Conservation (phyloP, 805 yeast genomes). For the Cyberlindnera lachancei region DNA sequence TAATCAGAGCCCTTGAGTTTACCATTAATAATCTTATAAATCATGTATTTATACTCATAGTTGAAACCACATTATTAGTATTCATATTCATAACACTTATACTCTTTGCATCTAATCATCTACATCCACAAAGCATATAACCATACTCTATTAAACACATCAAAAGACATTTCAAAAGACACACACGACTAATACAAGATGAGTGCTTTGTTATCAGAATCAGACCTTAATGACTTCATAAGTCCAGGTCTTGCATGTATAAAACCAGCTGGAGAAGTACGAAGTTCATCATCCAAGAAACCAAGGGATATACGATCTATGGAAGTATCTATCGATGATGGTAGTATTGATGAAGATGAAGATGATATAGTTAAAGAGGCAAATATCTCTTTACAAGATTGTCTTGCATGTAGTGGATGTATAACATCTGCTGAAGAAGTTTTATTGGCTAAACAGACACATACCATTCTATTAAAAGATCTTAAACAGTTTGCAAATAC, state of each 20-base stretch:
- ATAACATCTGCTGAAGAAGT: conserved; percentile 97
- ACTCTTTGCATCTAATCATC: too few species aligned
- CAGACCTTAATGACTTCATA: conserved; percentile 90
- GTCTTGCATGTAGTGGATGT: conserved; percentile 95
- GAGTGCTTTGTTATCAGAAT: conserved; percentile 86
- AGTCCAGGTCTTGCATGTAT: conserved; percentile 93
- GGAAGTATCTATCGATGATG: conserved; percentile 60
- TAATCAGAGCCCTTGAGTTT: too few species aligned
- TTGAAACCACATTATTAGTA: too few species aligned
- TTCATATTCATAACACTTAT: too few species aligned
- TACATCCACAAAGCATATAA: too few species aligned
- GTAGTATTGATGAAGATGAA: conserved; percentile 29
- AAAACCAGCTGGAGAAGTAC: conserved; percentile 61
- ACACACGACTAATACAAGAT: conserved; percentile 27
- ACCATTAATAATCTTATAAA: too few species aligned
- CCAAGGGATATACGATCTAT: conserved; percentile 43
- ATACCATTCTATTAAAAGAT: conserved; percentile 63
- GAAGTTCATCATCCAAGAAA: conserved; percentile 33
- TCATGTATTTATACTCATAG: too few species aligned
- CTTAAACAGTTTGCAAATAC: conserved; percentile 30
- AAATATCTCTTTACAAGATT: conserved; percentile 83
- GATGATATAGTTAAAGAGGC: conserved; percentile 80
- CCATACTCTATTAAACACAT: too few species aligned
- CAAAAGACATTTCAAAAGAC: too few species aligned
- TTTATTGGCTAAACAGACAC: conserved; percentile 83